Evolutionary conservation across 2,329 filamentous ascomycete genomes (phyloP).

Genomic region (Teratosphaeria zuluensis): DNA sequence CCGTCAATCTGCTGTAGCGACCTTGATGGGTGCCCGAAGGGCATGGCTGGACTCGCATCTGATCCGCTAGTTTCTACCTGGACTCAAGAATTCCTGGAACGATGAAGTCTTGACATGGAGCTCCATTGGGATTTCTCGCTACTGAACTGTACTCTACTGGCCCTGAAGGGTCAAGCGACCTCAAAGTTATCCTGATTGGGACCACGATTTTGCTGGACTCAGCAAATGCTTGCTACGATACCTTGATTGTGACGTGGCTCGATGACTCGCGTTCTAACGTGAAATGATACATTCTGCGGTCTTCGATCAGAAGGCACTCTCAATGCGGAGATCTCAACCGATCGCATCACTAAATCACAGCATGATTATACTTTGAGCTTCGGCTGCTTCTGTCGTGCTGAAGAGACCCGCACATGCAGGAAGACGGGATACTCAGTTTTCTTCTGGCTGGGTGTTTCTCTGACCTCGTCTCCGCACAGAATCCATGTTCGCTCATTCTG

Average conservation of each 20-base stretch:
- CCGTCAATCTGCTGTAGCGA: no score
- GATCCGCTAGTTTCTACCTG: no score
- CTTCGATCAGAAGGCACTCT: no score
- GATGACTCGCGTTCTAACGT: no score
- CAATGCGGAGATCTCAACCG: background rate
- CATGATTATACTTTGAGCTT: background rate
- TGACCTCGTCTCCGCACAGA: background rate
- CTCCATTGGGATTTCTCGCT: no score
- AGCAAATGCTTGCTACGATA: background rate
- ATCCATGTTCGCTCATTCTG: background rate
- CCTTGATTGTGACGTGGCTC: background rate
- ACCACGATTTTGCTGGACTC: background rate
- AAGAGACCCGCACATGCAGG: background rate
- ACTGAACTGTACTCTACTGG: background rate
- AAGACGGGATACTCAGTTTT: background rate
- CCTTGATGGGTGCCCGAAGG: no score
- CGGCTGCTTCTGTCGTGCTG: background rate
- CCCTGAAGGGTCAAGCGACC: background rate
- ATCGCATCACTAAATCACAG: background rate
- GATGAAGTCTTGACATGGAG: no score
- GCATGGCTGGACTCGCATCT: no score
- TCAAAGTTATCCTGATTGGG: background rate
- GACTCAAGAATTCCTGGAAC: no score
- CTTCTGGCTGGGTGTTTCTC: background rate
- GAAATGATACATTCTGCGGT: no score